Evolutionary conservation across 768 basidiomycete genomes (phyloP).

Genomic region (Serendipita sp.): DNA sequence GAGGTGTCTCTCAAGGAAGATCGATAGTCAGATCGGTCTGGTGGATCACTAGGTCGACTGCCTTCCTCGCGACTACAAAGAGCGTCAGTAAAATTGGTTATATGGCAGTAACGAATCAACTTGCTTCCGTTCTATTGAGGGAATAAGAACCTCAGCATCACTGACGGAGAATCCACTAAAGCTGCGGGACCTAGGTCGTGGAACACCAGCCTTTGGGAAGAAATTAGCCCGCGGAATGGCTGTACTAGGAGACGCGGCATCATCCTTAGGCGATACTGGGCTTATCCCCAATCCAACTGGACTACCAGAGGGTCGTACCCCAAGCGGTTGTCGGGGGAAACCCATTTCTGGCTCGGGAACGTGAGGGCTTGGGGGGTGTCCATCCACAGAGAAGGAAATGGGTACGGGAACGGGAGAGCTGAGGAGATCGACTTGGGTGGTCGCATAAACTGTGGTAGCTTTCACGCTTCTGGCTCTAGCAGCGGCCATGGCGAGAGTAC

Average conservation of each 20-base stretch:
- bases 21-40: neutral
- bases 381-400: constrained; percentile 9
- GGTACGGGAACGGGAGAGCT: constrained; percentile 10
- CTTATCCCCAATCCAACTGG: neutral
- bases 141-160: neutral
- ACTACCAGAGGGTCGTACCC: neutral
- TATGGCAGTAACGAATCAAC: neutral
- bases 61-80: neutral
- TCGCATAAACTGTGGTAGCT: constrained; percentile 6
- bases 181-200: constrained; percentile 47
- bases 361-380: constrained; percentile 1
- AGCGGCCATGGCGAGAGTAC: constrained; percentile 5
- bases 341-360: neutral
- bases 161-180: constrained; percentile 44
- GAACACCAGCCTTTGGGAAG: constrained; percentile 35
- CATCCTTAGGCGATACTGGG: neutral
- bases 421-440: constrained; percentile 6
- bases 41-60: neutral
- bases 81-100: neutral
- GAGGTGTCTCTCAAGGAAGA: neutral
- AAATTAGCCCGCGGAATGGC: constrained; percentile 45
- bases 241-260: neutral
- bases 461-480: neutral
- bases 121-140: neutral
- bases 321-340: neutral